Percentiles rank a stretch among this genome's conserved stretches.
Evolutionary conservation across 108 stramenopile genomes (phyloP).

Genomic region (Schizochytrium sp.): DNA sequence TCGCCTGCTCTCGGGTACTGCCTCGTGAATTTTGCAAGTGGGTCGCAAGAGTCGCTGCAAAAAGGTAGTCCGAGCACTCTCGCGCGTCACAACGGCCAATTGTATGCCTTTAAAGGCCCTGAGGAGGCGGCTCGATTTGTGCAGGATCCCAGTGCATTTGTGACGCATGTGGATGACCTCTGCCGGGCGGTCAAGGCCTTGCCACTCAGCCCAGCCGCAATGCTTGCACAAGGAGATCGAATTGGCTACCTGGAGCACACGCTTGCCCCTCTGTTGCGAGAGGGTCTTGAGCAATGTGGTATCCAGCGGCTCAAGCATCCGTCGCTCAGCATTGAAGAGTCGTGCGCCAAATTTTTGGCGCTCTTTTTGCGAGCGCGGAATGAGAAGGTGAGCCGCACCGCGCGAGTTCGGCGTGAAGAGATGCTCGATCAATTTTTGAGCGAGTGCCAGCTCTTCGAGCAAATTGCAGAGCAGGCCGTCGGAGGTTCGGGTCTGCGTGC

Average conservation of each 20-base stretch:
- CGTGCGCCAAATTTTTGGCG: constrained; percentile 3
- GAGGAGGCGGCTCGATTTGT: not conserved
- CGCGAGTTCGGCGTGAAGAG: not conserved
- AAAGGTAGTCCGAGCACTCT: not conserved
- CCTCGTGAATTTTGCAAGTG: not conserved
- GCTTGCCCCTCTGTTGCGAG: not conserved
- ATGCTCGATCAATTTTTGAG: not conserved
- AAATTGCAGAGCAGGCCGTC: not conserved
- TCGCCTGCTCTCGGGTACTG: not conserved
- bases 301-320: constrained; percentile 3
- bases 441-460: not conserved
- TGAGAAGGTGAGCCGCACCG: not conserved
- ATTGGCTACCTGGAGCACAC: constrained; percentile 1
- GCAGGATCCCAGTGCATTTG: not conserved
- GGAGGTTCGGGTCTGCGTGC: not conserved
- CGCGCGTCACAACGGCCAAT: not conserved
- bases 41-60: not conserved
- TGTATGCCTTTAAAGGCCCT: not conserved
- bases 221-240: not conserved
- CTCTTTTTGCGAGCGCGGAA: not conserved
- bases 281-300: not conserved
- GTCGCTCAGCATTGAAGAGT: not conserved
- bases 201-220: not conserved
- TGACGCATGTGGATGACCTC: not conserved
- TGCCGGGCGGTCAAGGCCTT: not conserved